phyloP scores from a whole-genome alignment of 352 stramenopile species.

The Phytophthora idaei region DNA sequence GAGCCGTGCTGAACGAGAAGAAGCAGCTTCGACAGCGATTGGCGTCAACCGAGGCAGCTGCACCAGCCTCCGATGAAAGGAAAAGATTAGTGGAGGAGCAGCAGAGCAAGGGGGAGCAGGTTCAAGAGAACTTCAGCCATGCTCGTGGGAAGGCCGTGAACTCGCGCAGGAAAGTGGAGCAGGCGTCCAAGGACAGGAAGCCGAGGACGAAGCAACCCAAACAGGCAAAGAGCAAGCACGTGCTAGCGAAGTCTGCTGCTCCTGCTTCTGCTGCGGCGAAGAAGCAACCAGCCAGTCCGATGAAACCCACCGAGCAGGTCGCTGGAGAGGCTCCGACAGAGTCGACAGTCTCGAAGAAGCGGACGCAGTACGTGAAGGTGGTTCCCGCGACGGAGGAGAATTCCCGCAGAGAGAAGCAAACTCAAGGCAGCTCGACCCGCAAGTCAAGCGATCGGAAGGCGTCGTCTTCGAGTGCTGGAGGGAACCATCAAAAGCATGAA shows the following conservation, averaged over 20 bases:
- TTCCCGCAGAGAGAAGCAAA: slow-evolving; percentile 1
- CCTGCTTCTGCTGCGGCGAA: background rate
- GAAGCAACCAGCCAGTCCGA: background rate
- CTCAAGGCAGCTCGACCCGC: slow-evolving; percentile 3
- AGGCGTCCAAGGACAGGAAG: slow-evolving; percentile 17
- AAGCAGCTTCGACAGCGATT: slow-evolving; percentile 30
- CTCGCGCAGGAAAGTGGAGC: background rate
- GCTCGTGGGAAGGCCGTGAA: slow-evolving; percentile 8
- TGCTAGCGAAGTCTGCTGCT: slow-evolving; percentile 5
- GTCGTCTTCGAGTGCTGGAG: background rate
- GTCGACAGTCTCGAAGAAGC: slow-evolving; percentile 17
- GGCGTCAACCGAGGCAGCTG: slow-evolving; percentile 14
- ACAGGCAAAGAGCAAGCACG: slow-evolving; percentile 15
- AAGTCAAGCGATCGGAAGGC: slow-evolving; percentile 11
- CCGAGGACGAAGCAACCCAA: slow-evolving; percentile 14
- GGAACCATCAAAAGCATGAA: slow-evolving; percentile 5
- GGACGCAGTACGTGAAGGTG: slow-evolving; percentile 10
- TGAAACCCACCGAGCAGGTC: slow-evolving; percentile 24
- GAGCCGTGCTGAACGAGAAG: slow-evolving; percentile 29
- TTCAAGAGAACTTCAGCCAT: slow-evolving; percentile 19
- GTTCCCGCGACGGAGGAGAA: slow-evolving; percentile 1
- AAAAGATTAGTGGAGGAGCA: slow-evolving; percentile 7
- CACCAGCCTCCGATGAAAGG: slow-evolving; percentile 7
- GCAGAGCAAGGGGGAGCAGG: slow-evolving; percentile 30
- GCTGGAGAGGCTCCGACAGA: slow-evolving; percentile 27